Percentiles rank a stretch among this genome's conserved stretches.
Evolutionary conservation across 2,329 filamentous ascomycete species (phyloP).

Genomic region (Fusarium denticulatum): DNA sequence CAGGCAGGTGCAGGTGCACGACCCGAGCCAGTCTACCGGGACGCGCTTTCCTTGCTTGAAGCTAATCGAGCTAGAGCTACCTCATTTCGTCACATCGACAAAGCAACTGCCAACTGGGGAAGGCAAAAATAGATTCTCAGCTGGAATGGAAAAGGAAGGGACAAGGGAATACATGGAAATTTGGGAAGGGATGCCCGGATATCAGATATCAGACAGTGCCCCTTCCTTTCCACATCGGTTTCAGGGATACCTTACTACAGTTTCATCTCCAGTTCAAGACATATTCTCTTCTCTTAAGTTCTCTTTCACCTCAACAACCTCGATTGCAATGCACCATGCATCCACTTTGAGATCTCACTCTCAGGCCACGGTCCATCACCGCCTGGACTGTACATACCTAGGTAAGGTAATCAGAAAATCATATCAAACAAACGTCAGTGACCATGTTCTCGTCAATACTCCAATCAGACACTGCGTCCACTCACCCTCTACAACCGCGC

Average conservation of each 20-base stretch:
- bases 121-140: constrained; percentile 9
- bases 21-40: constrained; percentile 24
- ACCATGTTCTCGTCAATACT: background rate
- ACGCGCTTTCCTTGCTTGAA: constrained; percentile 23
- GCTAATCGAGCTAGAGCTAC: background rate
- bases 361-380: constrained; percentile 2
- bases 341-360: background rate
- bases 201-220: background rate
- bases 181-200: background rate
- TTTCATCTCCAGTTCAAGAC: constrained; percentile 28
- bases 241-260: constrained; percentile 19
- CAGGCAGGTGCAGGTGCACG: constrained; percentile 4
- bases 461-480: constrained; percentile 23
- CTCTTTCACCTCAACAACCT: constrained; percentile 6
- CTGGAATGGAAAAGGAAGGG: constrained; percentile 6
- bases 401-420: background rate
- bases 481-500: constrained; percentile 24
- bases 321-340: background rate
- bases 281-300: background rate
- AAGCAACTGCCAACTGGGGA: background rate
- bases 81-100: background rate
- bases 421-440: constrained; percentile 1
- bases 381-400: background rate
- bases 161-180: background rate
- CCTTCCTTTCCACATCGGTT: constrained; percentile 14